Evolutionary conservation across 768 basidiomycete genomes (phyloP), one percentile per base, ranked within the genome.

Genomic region (Lentinula sp.): DNA sequence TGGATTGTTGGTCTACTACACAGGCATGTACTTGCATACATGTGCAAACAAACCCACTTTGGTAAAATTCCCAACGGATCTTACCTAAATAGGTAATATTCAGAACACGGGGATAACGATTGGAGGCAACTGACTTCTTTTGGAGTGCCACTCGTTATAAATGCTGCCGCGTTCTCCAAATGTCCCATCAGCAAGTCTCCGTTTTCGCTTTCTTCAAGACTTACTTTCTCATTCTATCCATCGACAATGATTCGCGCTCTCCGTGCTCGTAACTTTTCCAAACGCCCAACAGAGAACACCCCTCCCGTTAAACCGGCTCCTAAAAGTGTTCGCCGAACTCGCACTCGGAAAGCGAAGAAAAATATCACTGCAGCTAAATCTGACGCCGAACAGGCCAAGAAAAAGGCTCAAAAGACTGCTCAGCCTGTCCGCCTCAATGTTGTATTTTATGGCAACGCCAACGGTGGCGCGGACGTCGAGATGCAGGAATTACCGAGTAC

Each of bases 401-500:
- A 40, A 32, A 59, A 52, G 18, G 37, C 42, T 10, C 32, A 54
- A 32, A 43, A 40, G n/a, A 59, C 35, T 35, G 9, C 18, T 21
- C 18, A 18, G 18, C 39, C 58, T 43, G 50, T 62, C 28, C 61
- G 61, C n/a, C 34, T 61, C 10, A 57, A 62, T 34, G 61, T 62
- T 18, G 43, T 62, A 7, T 23, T 49, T 18, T 56, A 56, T 39
- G 55, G 39, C 11, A 35, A 56, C 55, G 50, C 23, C 54, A 35
- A n/a, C 21, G 11, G 21, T 48, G 55, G 11, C 5, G 59, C 53
- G 8, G 67, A 68, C 37, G 63, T 68, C 46, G 67, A 68, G 54
- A 68, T 68, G 67, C 43, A 60, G 39, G 68, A 69, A 32, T 63
- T 55, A 2, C 21, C 46, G 51, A 18, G 55, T 34, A 51, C 31